A percentile compares a stretch with the other conserved stretches of the same genome.
These are phyloP conservation scores for Fusarium austroafricanum DNA, from an alignment of 2,329 filamentous ascomycete species.

Conservation along the genomic window DNA sequence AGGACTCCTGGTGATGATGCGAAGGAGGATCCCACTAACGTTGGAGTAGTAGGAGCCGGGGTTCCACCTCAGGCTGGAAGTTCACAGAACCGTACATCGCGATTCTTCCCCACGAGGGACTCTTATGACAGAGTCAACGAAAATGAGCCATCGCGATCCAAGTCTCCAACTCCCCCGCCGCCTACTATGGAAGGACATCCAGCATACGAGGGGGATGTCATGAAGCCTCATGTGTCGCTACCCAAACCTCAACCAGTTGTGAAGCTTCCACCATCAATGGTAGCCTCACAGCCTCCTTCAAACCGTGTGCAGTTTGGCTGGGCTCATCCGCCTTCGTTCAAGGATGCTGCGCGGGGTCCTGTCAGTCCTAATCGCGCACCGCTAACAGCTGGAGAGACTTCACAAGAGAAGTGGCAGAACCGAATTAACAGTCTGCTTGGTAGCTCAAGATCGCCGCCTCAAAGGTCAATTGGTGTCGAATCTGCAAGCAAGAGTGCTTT, in stretches of 20 bases:
- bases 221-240: constrained; percentile 75
- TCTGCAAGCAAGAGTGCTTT: constrained; percentile 75
- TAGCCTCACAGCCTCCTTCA: constrained; percentile 42
- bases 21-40: constrained; percentile 42
- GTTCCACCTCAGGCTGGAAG: constrained; percentile 49
- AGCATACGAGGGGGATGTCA: constrained; percentile 74
- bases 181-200: constrained; percentile 77
- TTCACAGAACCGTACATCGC: constrained; percentile 64
- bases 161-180: constrained; percentile 77
- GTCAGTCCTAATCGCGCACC: constrained; percentile 40
- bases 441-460: constrained; percentile 70
- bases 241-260: constrained; percentile 80
- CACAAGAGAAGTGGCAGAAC: constrained; percentile 76
- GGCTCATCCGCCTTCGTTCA: constrained; percentile 50
- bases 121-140: constrained; percentile 55
- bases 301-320: constrained; percentile 49
- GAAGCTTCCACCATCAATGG: constrained; percentile 74
- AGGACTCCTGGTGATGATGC: constrained; percentile 47
- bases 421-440: constrained; percentile 84
- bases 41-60: constrained; percentile 47
- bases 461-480: constrained; percentile 71
- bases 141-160: constrained; percentile 57
- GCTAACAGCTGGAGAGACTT: constrained; percentile 50
- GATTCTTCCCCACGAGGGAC: constrained; percentile 71
- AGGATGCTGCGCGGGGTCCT: constrained; percentile 46